These are phyloP conservation scores for Cadophora luteo-olivacea DNA, from an alignment of 2,329 filamentous ascomycete genomes.

Conservation along the genomic window DNA sequence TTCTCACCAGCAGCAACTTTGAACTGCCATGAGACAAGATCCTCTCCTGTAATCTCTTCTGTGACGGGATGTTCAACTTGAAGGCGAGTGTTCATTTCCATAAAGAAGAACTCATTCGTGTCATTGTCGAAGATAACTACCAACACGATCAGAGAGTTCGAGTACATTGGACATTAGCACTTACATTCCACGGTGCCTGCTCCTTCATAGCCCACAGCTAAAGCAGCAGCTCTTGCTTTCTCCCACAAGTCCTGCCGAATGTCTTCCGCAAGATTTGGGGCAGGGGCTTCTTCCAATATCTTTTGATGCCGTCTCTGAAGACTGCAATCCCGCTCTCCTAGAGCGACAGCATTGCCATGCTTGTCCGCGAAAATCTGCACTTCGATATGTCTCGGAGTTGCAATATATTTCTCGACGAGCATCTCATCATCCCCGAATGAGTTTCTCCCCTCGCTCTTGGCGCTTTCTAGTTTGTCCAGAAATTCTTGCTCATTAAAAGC, in stretches of 20 bases:
- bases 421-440: constrained; percentile 87
- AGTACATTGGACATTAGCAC: constrained; percentile 44
- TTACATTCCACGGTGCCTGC: constrained; percentile 89
- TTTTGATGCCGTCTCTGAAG: constrained; percentile 90
- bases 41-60: constrained; percentile 76
- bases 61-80: constrained; percentile 98
- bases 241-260: constrained; percentile 69
- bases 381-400: constrained; percentile 82
- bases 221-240: constrained; percentile 68
- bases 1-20: constrained; percentile 77
- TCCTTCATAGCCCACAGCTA: constrained; percentile 85
- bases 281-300: constrained; percentile 87
- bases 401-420: constrained; percentile 84
- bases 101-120: constrained; percentile 80
- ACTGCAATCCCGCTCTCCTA: constrained; percentile 88
- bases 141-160: constrained; percentile 49
- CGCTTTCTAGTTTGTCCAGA: constrained; percentile 70
- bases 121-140: constrained; percentile 86
- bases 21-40: constrained; percentile 95
- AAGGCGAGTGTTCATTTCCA: constrained; percentile 85
- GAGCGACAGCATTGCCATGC: constrained; percentile 78
- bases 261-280: constrained; percentile 67
- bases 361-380: constrained; percentile 90
- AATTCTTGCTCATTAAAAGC: constrained; percentile 75
- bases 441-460: constrained; percentile 76